Evolutionary conservation across 306 rosid species (phyloP).

Genomic region (Castanea crenata): DNA sequence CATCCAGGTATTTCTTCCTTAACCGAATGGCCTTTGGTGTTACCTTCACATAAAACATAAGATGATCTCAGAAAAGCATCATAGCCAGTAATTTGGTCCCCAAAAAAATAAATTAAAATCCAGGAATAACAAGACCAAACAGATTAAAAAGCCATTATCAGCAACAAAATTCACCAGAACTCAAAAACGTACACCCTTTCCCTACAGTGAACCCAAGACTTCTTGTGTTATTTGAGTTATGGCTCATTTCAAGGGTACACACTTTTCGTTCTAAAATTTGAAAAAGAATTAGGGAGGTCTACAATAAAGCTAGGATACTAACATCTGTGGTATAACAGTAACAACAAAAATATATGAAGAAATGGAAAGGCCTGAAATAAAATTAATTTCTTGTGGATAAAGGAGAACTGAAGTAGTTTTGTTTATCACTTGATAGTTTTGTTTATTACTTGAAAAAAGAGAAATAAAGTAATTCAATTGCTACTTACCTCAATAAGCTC

Average conservation of each 20-base stretch:
- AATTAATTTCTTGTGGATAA: not conserved
- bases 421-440: not conserved
- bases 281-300: not conserved
- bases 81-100: not conserved
- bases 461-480: not conserved
- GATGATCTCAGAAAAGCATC: not conserved
- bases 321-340: not conserved
- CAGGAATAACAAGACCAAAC: not conserved
- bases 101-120: not conserved
- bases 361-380: not conserved
- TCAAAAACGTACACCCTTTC: not conserved
- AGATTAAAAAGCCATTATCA: not conserved
- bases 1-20: conserved; percentile 89
- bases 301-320: not conserved
- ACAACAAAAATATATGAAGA: not conserved
- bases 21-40: conserved; percentile 87
- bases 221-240: too few relatives aligned
- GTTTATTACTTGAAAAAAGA: not conserved
- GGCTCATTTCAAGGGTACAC: too few relatives aligned
- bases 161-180: not conserved
- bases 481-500: conserved; percentile 85
- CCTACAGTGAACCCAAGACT: too few relatives aligned
- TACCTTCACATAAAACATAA: conserved; percentile 47
- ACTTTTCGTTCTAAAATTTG: not conserved
- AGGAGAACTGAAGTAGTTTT: not conserved